Evolutionary conservation across 805 yeast species (phyloP).

Genomic region (Candida ponderosae): DNA sequence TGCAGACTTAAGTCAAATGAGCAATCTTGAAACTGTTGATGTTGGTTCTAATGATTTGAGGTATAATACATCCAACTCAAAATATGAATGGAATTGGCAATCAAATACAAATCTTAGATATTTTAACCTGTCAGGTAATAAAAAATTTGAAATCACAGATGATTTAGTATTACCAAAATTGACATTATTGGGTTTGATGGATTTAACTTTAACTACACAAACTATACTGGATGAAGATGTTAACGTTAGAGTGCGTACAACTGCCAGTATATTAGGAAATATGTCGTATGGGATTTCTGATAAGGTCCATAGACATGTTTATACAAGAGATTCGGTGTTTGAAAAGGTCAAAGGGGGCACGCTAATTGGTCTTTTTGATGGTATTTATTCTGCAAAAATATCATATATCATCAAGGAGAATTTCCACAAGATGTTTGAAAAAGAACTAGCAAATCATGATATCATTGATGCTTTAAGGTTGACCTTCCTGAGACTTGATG

Average conservation of each 20-base stretch:
- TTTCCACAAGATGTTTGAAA: constrained; percentile 59
- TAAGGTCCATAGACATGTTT: constrained; percentile 62
- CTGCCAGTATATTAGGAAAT: constrained; percentile 69
- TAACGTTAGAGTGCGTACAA: constrained; percentile 81
- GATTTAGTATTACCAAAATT: constrained; percentile 71
- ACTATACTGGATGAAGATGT: constrained; percentile 83
- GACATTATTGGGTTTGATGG: constrained; percentile 80
- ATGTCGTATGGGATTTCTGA: constrained; percentile 92
- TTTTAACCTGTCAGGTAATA: constrained; percentile 88
- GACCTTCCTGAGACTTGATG: constrained; percentile 72
- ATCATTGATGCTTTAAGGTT: constrained; percentile 73
- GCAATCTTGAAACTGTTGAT: constrained; percentile 63
- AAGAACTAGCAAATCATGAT: constrained; percentile 48
- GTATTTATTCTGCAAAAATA: constrained; percentile 57
- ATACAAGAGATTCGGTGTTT: constrained; percentile 77
- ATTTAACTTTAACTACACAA: constrained; percentile 86
- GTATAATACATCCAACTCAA: constrained; percentile 89
- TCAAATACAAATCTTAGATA: constrained; percentile 69
- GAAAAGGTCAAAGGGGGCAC: constrained; percentile 82
- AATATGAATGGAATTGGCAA: constrained; percentile 98
- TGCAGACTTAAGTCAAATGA: constrained; percentile 71
- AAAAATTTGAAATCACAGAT: constrained; percentile 80
- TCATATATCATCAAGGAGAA: constrained; percentile 67
- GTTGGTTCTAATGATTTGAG: constrained; percentile 86
- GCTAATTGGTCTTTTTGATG: constrained; percentile 79